Percentiles rank a stretch among this genome's conserved stretches.
These are phyloP conservation scores for Coniella lustricola DNA, from an alignment of 2,329 filamentous ascomycete species.

Conservation along the genomic window DNA sequence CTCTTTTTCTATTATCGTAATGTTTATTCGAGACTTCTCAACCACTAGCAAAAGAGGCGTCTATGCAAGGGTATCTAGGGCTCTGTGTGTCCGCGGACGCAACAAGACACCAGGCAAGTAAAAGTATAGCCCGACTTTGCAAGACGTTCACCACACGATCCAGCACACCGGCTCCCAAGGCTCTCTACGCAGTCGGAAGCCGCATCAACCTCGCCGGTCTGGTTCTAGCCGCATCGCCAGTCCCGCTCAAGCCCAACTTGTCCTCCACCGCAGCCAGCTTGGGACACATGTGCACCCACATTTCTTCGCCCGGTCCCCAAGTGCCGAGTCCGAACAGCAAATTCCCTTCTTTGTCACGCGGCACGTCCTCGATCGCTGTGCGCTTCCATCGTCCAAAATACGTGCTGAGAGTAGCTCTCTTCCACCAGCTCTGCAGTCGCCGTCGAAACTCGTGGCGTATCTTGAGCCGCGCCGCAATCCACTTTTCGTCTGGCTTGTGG, in stretches of 20 bases:
- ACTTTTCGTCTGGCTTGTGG: constrained; percentile 50
- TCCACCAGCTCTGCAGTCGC: constrained; percentile 37
- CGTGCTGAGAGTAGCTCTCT: background rate
- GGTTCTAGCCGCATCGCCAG: background rate
- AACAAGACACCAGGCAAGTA: too few species aligned
- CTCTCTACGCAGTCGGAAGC: background rate
- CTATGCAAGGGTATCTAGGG: background rate
- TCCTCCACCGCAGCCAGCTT: constrained; percentile 20
- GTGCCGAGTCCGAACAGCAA: constrained; percentile 26
- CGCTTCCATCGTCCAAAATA: constrained; percentile 26
- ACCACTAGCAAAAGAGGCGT: too few species aligned
- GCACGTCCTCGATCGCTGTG: constrained; percentile 25
- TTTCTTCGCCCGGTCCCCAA: constrained; percentile 24
- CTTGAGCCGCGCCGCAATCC: constrained; percentile 48
- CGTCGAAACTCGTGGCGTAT: constrained; percentile 52
- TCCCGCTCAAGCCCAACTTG: background rate
- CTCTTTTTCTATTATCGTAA: too few species aligned
- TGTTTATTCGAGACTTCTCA: too few species aligned
- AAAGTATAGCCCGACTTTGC: too few species aligned
- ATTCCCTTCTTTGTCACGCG: constrained; percentile 32
- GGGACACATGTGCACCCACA: constrained; percentile 28
- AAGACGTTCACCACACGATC: too few species aligned
- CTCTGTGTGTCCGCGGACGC: background rate
- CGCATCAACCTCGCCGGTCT: background rate
- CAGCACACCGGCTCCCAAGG: background rate